Conservation (phyloP, 1,284 basidiomycete species). For the Ceratobasidium sp. region DNA sequence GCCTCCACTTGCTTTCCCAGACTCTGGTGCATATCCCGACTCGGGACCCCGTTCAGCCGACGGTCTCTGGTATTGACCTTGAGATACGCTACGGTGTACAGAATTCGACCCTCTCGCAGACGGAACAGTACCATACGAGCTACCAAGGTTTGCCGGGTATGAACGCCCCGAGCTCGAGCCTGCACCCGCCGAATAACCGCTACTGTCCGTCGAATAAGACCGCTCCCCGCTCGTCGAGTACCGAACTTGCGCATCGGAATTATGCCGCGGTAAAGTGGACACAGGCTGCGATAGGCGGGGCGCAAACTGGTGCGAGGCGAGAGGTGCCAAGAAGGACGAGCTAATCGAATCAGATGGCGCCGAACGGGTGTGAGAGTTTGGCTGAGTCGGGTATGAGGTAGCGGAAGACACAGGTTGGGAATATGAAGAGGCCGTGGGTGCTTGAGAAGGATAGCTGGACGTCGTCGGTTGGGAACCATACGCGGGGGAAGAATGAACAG, state of each 20-base stretch:
- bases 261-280: slow-evolving; percentile 27
- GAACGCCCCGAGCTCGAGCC: neutral
- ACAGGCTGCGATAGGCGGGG: slow-evolving; percentile 36
- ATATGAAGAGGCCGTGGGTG: slow-evolving; percentile 16
- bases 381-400: slow-evolving; percentile 25
- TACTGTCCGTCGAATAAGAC: slow-evolving; percentile 1
- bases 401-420: slow-evolving; percentile 10
- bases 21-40: neutral
- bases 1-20: neutral
- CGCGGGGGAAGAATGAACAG: neutral
- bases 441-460: slow-evolving; percentile 13
- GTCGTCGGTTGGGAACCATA: slow-evolving; percentile 25
- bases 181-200: slow-evolving; percentile 4
- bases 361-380: slow-evolving; percentile 15
- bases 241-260: slow-evolving; percentile 17
- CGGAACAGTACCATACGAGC: neutral
- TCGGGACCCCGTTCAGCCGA: neutral
- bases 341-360: slow-evolving; percentile 20
- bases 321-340: slow-evolving; percentile 25
- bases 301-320: slow-evolving; percentile 37
- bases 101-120: neutral
- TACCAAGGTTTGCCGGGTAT: neutral
- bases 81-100: slow-evolving; percentile 11
- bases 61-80: neutral
- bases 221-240: slow-evolving; percentile 2